These are phyloP conservation scores for Penicillium hesseltinei DNA, from an alignment of 2,329 filamentous ascomycete genomes.

Conservation along the genomic window DNA sequence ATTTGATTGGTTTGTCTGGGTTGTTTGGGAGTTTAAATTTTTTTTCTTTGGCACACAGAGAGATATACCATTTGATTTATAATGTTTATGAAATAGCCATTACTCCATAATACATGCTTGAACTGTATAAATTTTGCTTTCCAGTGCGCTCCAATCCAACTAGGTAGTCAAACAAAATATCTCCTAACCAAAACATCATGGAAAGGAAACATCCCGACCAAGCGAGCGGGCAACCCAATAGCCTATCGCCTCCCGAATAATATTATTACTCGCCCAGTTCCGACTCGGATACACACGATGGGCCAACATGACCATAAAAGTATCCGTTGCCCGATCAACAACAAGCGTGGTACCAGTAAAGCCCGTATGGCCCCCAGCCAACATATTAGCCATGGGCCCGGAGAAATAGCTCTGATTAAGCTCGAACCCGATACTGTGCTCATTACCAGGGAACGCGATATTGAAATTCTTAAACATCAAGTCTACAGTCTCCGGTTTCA, in stretches of 20 bases:
- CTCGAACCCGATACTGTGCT: too few relatives aligned
- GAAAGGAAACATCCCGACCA: background rate
- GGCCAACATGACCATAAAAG: slow-evolving; percentile 26
- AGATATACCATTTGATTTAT: slow-evolving; percentile 1
- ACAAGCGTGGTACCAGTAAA: slow-evolving; percentile 29
- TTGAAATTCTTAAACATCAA: too few relatives aligned
- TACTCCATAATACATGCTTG: background rate
- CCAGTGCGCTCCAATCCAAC: background rate
- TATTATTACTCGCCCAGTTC: slow-evolving; percentile 1
- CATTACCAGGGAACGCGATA: too few relatives aligned
- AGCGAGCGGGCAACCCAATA: slow-evolving; percentile 1
- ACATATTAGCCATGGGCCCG: too few relatives aligned
- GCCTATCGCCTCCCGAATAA: background rate
- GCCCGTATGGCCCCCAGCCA: slow-evolving; percentile 16
- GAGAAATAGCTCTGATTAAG: too few relatives aligned
- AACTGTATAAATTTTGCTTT: background rate
- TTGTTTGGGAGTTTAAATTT: background rate
- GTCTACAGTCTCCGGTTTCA: too few relatives aligned
- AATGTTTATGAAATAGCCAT: background rate
- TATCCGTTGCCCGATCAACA: slow-evolving; percentile 25
- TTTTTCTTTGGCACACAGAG: background rate
- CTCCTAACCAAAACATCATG: background rate
- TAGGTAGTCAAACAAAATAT: background rate
- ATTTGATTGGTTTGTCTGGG: background rate
- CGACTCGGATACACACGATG: slow-evolving; percentile 28